Percentiles rank a stretch among this genome's conserved stretches.
Evolutionary conservation across 495 filamentous ascomycete genomes (phyloP).

Genomic region (Lasiosphaeriaceae sp.): DNA sequence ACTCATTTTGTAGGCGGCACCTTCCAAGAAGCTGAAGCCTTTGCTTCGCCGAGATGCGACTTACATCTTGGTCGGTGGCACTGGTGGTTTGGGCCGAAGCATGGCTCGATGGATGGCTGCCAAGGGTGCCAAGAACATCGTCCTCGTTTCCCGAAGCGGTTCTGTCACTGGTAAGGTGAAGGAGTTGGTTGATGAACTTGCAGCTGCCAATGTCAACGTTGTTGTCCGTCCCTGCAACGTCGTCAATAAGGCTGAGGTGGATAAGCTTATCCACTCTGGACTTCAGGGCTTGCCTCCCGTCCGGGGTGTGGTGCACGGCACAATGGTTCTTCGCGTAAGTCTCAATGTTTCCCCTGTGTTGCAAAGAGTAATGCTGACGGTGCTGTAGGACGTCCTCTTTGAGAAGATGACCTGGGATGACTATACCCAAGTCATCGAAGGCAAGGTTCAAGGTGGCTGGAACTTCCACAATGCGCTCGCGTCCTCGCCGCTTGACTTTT

Average conservation of each 20-base stretch:
- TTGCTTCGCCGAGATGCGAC: slow-evolving; percentile 43
- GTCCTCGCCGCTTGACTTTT: slow-evolving; percentile 57
- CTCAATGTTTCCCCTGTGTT: background rate
- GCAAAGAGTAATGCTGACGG: slow-evolving; percentile 1
- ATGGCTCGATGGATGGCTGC: slow-evolving; percentile 58
- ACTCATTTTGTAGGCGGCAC: slow-evolving; percentile 18
- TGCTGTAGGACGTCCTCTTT: slow-evolving; percentile 46
- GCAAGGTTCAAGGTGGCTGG: slow-evolving; percentile 54
- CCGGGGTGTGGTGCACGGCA: slow-evolving; percentile 45
- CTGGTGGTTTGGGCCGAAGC: slow-evolving; percentile 59
- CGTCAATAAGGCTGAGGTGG: slow-evolving; percentile 33
- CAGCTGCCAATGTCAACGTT: slow-evolving; percentile 32
- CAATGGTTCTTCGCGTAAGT: slow-evolving; percentile 55
- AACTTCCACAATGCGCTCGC: slow-evolving; percentile 55
- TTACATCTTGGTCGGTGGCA: slow-evolving; percentile 61
- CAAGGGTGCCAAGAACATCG: slow-evolving; percentile 54
- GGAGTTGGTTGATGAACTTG: slow-evolving; percentile 44
- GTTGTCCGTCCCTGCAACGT: slow-evolving; percentile 43
- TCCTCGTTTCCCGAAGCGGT: slow-evolving; percentile 56
- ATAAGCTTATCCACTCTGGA: slow-evolving; percentile 32
- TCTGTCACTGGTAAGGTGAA: slow-evolving; percentile 37
- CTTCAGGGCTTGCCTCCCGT: slow-evolving; percentile 38
- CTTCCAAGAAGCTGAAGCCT: slow-evolving; percentile 27
- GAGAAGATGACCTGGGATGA: slow-evolving; percentile 52
- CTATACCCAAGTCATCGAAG: slow-evolving; percentile 45